phyloP scores from a whole-genome alignment of 495 filamentous ascomycete genomes.

The Penicillium alfredii region DNA sequence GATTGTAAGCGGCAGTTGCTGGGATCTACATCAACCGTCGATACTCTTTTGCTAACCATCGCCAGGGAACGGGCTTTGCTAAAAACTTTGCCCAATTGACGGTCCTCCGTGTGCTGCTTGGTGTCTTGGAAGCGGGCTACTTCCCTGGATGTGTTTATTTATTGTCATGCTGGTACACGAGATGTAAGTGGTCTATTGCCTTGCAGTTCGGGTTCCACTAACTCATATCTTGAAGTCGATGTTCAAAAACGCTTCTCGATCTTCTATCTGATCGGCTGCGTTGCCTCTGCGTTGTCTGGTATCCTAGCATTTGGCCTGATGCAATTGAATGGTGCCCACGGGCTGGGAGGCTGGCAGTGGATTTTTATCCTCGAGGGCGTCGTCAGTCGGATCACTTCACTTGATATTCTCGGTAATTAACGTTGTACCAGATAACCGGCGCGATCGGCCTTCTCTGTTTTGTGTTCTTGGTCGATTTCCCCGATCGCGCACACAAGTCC shows the following conservation, averaged over 20 bases:
- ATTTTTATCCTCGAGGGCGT: constrained; percentile 59
- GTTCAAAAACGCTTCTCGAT: constrained; percentile 57
- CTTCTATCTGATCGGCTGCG: constrained; percentile 59
- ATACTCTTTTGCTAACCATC: neutral
- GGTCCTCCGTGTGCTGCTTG: constrained; percentile 52
- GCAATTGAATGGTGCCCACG: constrained; percentile 46
- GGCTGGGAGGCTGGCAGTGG: constrained; percentile 56
- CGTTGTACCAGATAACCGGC: constrained; percentile 31
- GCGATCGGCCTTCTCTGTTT: constrained; percentile 39
- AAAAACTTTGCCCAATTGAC: constrained; percentile 45
- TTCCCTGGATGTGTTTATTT: constrained; percentile 60
- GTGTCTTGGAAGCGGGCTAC: constrained; percentile 58
- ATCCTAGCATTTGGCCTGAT: constrained; percentile 62
- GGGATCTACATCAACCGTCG: neutral
- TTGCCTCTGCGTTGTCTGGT: constrained; percentile 55
- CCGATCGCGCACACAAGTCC: constrained; percentile 45
- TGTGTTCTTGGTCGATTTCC: constrained; percentile 55
- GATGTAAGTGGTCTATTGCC: constrained; percentile 41
- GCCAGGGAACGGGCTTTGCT: constrained; percentile 53
- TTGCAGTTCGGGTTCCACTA: too few species aligned
- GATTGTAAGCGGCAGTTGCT: constrained; percentile 20
- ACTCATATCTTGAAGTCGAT: constrained; percentile 36
- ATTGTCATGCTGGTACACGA: constrained; percentile 58
- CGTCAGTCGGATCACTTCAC: constrained; percentile 2
- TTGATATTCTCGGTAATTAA: constrained; percentile 3